These are phyloP conservation scores for Eucalyptus fibrosa DNA, from an alignment of 345 rosid species.

Conservation along the genomic window DNA sequence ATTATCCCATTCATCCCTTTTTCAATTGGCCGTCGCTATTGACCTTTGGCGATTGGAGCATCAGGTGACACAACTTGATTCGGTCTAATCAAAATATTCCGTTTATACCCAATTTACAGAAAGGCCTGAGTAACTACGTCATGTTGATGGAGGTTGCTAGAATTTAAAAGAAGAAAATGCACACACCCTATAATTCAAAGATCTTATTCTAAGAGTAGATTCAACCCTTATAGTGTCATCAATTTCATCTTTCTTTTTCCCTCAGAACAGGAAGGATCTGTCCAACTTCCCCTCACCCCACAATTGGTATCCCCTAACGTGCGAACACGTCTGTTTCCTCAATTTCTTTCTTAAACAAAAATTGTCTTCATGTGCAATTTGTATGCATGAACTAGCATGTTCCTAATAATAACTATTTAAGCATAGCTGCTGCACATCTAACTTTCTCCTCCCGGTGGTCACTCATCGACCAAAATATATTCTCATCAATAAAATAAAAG, in stretches of 20 bases:
- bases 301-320: not conserved
- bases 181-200: not conserved
- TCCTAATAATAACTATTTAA: not conserved
- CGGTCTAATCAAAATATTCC: accelerated
- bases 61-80: accelerated
- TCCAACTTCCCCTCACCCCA: not conserved
- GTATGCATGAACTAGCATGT: not conserved
- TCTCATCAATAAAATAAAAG: not conserved
- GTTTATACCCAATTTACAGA: not conserved
- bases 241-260: not conserved
- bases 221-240: not conserved
- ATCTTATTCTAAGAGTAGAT: not conserved
- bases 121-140: not conserved
- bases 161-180: not conserved
- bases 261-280: not conserved
- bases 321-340: not conserved
- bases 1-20: not conserved
- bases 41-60: not conserved
- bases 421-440: not conserved
- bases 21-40: not conserved
- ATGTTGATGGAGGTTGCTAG: not conserved
- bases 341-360: not conserved
- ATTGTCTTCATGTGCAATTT: not conserved
- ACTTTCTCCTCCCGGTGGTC: not conserved
- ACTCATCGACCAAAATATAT: not conserved